phyloP scores from a whole-genome alignment of 129 eudicot genomes.

The Tanacetum coccineum region DNA sequence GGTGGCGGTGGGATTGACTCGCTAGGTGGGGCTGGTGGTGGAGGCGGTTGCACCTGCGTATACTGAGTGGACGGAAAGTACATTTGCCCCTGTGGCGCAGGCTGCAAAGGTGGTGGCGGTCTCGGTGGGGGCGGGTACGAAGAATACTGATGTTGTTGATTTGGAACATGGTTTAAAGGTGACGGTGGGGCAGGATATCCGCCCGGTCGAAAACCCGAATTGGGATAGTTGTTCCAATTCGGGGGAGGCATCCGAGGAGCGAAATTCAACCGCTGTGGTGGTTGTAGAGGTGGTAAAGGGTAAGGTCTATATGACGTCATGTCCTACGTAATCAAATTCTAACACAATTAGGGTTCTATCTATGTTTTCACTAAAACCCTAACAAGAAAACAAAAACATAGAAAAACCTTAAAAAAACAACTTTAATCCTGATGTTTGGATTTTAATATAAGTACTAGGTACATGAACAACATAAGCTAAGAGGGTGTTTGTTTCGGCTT shows the following conservation, averaged over 20 bases:
- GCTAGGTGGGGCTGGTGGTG: conserved; percentile 44
- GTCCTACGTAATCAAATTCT: background rate
- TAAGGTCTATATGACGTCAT: conserved; percentile 84
- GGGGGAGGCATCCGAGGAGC: conserved; percentile 58
- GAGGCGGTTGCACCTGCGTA: conserved; percentile 45
- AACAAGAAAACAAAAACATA: background rate
- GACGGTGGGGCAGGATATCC: conserved; percentile 24
- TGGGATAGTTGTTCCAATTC: conserved; percentile 56
- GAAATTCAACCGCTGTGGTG: conserved; percentile 58
- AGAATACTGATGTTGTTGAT: conserved; percentile 39
- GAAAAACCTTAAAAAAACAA: too few relatives aligned
- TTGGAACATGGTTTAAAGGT: conserved; percentile 43
- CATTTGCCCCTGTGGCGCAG: conserved; percentile 37
- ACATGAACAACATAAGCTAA: too few relatives aligned
- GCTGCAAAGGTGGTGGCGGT: conserved; percentile 64
- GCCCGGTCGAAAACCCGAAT: background rate
- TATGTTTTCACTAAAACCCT: conserved; percentile 27
- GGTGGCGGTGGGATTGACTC: conserved; percentile 48
- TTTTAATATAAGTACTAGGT: too few relatives aligned
- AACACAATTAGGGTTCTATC: too few relatives aligned
- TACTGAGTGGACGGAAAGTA: conserved; percentile 64
- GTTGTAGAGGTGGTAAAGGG: conserved; percentile 60
- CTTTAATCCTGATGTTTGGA: too few relatives aligned
- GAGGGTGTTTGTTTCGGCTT: too few relatives aligned
- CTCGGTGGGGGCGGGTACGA: conserved; percentile 27